These are phyloP conservation scores for Fusarium cyanostomum DNA, from an alignment of 2,329 filamentous ascomycete species.

Conservation along the genomic window DNA sequence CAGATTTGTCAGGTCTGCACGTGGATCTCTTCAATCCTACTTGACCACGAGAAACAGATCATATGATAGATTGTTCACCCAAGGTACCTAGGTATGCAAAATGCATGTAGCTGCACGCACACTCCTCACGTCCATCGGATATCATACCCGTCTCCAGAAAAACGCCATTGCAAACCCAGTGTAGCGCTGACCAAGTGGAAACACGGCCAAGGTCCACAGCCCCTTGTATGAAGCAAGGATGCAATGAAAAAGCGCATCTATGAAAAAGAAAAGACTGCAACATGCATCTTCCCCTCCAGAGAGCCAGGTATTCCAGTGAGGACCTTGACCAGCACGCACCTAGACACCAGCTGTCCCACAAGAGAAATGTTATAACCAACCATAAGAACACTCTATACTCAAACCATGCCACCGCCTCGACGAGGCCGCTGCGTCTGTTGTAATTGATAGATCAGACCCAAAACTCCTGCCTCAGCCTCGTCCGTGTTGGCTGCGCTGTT, in stretches of 20 bases:
- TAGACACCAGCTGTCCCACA: constrained; percentile 9
- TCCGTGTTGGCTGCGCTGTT: constrained; percentile 58
- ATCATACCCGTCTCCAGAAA: not conserved
- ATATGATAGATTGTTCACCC: not conserved
- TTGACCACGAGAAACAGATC: not conserved
- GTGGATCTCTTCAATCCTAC: constrained; percentile 2
- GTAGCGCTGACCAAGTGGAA: not conserved
- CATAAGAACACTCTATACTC: constrained; percentile 11
- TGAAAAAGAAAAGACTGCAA: not conserved
- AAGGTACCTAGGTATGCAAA: too few relatives aligned
- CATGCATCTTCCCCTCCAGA: not conserved
- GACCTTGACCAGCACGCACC: constrained; percentile 15
- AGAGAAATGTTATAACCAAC: not conserved
- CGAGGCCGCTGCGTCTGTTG: constrained; percentile 65
- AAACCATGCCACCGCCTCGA: constrained; percentile 52
- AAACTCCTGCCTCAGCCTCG: constrained; percentile 63
- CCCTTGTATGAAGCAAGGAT: not conserved
- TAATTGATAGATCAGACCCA: constrained; percentile 67
- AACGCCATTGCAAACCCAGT: not conserved
- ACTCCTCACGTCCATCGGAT: not conserved
- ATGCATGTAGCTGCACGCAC: not conserved
- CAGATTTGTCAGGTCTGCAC: not conserved
- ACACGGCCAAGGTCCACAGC: not conserved
- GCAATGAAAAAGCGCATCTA: constrained; percentile 7
- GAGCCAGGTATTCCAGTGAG: not conserved